phyloP scores from a whole-genome alignment of 1,284 basidiomycete species.

The Moniliophthora roreri region DNA sequence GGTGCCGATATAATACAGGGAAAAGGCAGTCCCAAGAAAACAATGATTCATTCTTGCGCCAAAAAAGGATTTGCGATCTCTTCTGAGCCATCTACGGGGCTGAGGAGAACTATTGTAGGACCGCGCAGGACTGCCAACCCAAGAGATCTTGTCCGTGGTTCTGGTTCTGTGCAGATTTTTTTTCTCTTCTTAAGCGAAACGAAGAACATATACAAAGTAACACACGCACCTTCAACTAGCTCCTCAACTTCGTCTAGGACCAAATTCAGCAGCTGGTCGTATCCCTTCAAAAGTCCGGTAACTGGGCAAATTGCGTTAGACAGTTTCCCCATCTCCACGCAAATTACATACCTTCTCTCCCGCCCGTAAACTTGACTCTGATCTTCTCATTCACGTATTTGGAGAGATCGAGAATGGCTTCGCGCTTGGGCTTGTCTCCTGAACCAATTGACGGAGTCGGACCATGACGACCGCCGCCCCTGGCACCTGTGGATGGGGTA shows the following conservation, averaged over 20 bases:
- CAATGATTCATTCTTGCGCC: constrained; percentile 38
- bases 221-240: constrained; percentile 62
- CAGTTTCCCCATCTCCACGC: constrained; percentile 4
- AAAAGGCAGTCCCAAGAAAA: too few relatives aligned
- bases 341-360: constrained; percentile 77
- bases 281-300: constrained; percentile 91
- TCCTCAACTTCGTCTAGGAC: constrained; percentile 91
- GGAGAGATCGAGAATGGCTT: constrained; percentile 93
- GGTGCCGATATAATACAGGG: too few relatives aligned
- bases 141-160: constrained; percentile 64
- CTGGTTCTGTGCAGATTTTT: constrained; percentile 69
- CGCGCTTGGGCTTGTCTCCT: constrained; percentile 88
- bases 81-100: constrained; percentile 90
- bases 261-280: constrained; percentile 95
- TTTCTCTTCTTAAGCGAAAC: too few relatives aligned
- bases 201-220: constrained; percentile 16
- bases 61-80: constrained; percentile 87
- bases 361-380: constrained; percentile 95
- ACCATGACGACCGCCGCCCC: constrained; percentile 41
- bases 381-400: constrained; percentile 94
- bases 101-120: constrained; percentile 89
- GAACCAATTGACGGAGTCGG: constrained; percentile 43
- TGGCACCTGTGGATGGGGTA: constrained; percentile 23
- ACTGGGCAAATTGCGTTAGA: constrained; percentile 50
- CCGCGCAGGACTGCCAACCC: constrained; percentile 90